Evolutionary conservation across 176 grass and related monocot species (phyloP).

Genomic region (Triticum urartu): DNA sequence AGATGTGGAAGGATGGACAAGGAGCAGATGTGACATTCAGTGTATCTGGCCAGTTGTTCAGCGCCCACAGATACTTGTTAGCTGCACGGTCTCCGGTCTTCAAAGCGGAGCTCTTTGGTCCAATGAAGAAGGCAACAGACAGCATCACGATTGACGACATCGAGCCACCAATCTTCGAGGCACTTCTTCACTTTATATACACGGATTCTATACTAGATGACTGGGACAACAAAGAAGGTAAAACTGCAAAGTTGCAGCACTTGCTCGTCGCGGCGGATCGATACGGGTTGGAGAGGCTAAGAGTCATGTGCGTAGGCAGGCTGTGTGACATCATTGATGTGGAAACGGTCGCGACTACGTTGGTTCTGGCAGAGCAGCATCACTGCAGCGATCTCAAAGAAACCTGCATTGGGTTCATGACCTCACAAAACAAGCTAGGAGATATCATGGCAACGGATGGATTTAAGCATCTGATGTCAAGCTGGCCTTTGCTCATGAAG

Average conservation of each 20-base stretch:
- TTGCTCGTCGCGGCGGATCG: constrained; percentile 7
- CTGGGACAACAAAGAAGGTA: neutral
- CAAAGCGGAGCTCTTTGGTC: neutral
- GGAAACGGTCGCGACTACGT: neutral
- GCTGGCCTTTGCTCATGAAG: neutral
- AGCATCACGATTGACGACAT: neutral
- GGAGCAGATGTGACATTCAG: neutral
- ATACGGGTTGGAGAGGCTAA: constrained; percentile 14
- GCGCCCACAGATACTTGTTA: neutral
- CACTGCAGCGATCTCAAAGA: neutral
- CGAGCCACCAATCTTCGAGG: neutral
- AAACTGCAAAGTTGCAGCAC: neutral
- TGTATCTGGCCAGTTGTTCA: neutral
- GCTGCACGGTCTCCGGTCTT: neutral
- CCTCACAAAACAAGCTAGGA: neutral
- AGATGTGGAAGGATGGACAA: neutral
- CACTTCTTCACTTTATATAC: neutral
- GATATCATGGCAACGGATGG: neutral
- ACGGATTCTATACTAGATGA: neutral
- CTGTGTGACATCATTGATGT: neutral
- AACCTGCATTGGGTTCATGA: neutral
- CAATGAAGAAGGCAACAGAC: neutral
- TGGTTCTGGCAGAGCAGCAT: constrained; percentile 22
- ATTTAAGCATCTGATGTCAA: constrained; percentile 1
- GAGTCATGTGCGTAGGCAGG: neutral